Conservation (phyloP, 2,329 filamentous ascomycete genomes). For the Scleromitrula shiraiana region DNA sequence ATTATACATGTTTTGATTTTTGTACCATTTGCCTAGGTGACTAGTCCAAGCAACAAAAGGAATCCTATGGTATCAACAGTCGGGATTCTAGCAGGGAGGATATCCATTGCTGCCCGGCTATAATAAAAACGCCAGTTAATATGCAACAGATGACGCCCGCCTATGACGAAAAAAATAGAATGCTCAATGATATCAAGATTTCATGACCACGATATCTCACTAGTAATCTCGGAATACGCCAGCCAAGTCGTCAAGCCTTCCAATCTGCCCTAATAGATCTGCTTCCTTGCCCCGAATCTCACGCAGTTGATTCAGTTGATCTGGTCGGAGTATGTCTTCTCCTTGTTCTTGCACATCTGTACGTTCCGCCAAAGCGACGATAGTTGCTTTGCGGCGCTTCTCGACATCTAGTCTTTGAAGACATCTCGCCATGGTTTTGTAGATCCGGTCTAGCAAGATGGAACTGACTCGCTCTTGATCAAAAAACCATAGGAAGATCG, state of each 20-base stretch:
- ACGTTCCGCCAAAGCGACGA: conserved; percentile 75
- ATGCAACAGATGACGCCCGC: conserved; percentile 17
- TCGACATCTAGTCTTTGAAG: conserved; percentile 75
- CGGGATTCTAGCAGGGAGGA: background rate
- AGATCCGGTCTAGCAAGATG: conserved; percentile 70
- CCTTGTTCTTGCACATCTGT: conserved; percentile 73
- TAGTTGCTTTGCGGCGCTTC: conserved; percentile 59
- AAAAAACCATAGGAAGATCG: conserved; percentile 88
- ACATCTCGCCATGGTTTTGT: conserved; percentile 82
- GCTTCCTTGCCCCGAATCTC: conserved; percentile 57
- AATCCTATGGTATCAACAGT: conserved; percentile 8
- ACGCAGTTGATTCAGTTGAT: conserved; percentile 59
- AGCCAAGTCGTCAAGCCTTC: conserved; percentile 76
- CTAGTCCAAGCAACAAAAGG: background rate
- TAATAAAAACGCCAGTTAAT: conserved; percentile 12
- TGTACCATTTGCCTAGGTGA: background rate
- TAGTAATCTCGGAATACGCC: conserved; percentile 74
- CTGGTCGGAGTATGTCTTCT: conserved; percentile 67
- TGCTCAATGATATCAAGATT: conserved; percentile 9
- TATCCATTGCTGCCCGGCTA: conserved; percentile 3
- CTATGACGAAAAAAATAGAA: conserved; percentile 12
- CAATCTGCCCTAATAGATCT: conserved; percentile 70
- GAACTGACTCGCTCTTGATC: conserved; percentile 65
- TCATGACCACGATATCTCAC: conserved; percentile 5
- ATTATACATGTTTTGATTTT: background rate